Conservation (phyloP, 768 basidiomycete species). For the Hypholoma fasciculare region DNA sequence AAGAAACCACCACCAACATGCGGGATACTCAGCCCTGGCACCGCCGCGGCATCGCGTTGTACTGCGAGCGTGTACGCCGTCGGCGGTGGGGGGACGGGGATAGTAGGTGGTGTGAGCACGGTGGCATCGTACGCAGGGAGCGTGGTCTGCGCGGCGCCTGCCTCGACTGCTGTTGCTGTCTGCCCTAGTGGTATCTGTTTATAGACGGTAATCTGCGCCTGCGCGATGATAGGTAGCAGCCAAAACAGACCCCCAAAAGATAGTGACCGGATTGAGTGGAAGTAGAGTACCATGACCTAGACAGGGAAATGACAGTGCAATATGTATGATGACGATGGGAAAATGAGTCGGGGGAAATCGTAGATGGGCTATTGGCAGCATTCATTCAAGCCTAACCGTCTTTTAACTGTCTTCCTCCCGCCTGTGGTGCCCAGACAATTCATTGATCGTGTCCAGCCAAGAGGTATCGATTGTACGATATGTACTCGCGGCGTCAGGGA, state of each 20-base stretch:
- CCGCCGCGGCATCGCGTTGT: constrained; percentile 28
- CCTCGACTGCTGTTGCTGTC: constrained; percentile 9
- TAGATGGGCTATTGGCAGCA: too few species aligned
- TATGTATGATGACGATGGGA: too few species aligned
- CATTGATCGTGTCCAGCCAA: too few species aligned
- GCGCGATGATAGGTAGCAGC: background rate
- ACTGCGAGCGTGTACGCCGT: constrained; percentile 46
- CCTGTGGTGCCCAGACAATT: too few species aligned
- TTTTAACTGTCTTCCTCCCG: too few species aligned
- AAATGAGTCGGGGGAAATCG: too few species aligned
- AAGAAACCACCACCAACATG: constrained; percentile 49
- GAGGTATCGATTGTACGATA: too few species aligned
- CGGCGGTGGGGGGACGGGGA: constrained; percentile 43
- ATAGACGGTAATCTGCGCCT: constrained; percentile 29
- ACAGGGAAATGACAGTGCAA: too few species aligned
- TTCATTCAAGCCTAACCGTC: too few species aligned
- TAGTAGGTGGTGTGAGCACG: constrained; percentile 44
- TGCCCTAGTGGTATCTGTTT: constrained; percentile 30
- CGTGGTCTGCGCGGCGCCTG: constrained; percentile 23
- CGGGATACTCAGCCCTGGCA: constrained; percentile 36
- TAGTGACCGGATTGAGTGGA: too few species aligned
- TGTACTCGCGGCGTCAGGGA: too few species aligned
- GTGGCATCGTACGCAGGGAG: constrained; percentile 52
- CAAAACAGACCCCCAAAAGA: too few species aligned
- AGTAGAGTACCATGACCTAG: background rate